phyloP scores from a whole-genome alignment of 2,329 filamentous ascomycete species.

The Verticillium nubilum region DNA sequence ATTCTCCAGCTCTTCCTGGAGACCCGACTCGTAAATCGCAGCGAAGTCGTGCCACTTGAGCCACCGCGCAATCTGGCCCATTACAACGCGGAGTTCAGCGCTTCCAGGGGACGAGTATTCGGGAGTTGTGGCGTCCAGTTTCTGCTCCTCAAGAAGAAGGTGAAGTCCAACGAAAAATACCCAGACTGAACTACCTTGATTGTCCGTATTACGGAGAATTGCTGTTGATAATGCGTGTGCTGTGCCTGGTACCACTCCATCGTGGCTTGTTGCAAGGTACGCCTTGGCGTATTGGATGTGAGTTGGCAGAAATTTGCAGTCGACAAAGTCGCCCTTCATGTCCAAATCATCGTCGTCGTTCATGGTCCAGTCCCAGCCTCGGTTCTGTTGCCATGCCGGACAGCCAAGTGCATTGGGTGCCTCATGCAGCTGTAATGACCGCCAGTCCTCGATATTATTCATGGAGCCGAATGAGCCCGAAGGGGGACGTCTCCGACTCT shows the following conservation, averaged over 20 bases:
- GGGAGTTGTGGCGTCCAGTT: conserved; percentile 59
- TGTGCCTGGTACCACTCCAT: conserved; percentile 45
- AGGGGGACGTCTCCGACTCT: conserved; percentile 23
- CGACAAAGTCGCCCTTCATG: conserved; percentile 8
- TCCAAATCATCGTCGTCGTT: conserved; percentile 43
- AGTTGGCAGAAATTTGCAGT: conserved; percentile 37
- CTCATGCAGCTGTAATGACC: conserved; percentile 39
- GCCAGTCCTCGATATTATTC: conserved; percentile 38
- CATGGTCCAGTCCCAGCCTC: conserved; percentile 67
- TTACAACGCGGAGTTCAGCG: conserved; percentile 59
- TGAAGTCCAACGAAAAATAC: conserved; percentile 74
- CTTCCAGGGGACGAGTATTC: conserved; percentile 38
- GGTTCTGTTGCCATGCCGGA: conserved; percentile 54
- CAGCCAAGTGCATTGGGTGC: conserved; percentile 41
- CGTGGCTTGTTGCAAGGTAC: conserved; percentile 58
- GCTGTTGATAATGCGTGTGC: conserved; percentile 63
- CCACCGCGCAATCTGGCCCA: conserved; percentile 80
- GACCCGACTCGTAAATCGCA: conserved; percentile 44
- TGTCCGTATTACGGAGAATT: conserved; percentile 43
- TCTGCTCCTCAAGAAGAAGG: conserved; percentile 83
- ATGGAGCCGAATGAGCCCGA: conserved; percentile 30
- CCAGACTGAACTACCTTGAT: conserved; percentile 55
- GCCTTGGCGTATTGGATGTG: conserved; percentile 57
- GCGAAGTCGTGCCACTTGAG: conserved; percentile 60
- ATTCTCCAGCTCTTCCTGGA: conserved; percentile 40